A percentile compares a stretch with the other conserved stretches of the same genome.
phyloP scores from a whole-genome alignment of 257 asterid genomes.

The Nicotiana tomentosiformis region DNA sequence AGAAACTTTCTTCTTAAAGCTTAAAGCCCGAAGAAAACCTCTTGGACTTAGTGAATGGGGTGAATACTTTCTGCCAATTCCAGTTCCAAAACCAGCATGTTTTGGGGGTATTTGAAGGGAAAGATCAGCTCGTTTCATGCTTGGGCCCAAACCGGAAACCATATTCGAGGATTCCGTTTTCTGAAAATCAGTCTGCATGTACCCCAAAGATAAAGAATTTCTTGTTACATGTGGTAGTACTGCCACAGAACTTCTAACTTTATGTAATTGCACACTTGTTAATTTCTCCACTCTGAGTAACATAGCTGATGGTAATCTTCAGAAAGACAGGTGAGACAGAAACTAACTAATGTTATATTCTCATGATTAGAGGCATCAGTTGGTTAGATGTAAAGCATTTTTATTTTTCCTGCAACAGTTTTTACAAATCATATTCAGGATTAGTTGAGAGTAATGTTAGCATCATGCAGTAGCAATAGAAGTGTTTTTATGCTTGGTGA shows the following conservation, averaged over 20 bases:
- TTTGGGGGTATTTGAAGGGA: constrained; percentile 78
- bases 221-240: not conserved
- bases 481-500: not conserved
- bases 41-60: constrained; percentile 37
- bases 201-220: not conserved
- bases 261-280: not conserved
- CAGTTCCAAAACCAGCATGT: constrained; percentile 22
- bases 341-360: not conserved
- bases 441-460: not conserved
- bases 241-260: not conserved
- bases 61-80: constrained; percentile 26
- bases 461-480: not conserved
- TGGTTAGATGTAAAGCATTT: not conserved
- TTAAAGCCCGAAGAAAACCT: constrained; percentile 56
- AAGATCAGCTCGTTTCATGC: constrained; percentile 36
- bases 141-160: constrained; percentile 25
- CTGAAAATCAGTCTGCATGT: constrained; percentile 39
- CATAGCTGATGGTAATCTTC: not conserved
- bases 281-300: not conserved
- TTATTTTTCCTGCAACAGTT: not conserved
- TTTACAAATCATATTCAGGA: not conserved
- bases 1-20: constrained; percentile 48
- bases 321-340: not conserved
- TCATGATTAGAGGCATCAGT: not conserved
- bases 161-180: constrained; percentile 19